Conservation (phyloP, 2,329 filamentous ascomycete species). For the Sphaceloma murrayae region DNA sequence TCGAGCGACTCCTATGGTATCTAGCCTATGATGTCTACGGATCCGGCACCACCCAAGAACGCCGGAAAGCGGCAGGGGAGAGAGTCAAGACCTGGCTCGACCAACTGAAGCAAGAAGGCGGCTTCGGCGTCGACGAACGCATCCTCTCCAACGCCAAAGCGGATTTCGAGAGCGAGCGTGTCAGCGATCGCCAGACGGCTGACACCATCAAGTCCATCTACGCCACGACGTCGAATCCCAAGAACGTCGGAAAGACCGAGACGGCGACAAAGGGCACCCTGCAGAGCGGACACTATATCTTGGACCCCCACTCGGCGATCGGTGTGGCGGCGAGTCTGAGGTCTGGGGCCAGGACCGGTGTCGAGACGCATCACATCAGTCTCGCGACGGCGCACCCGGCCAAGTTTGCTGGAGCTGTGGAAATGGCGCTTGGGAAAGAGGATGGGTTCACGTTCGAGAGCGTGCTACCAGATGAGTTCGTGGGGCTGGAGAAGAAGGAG, state of each 20-base stretch:
- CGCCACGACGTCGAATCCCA: conserved; percentile 25
- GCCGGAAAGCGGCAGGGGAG: conserved; percentile 51
- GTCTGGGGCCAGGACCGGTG: conserved; percentile 43
- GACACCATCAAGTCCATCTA: conserved; percentile 40
- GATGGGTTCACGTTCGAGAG: conserved; percentile 66
- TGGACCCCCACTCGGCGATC: conserved; percentile 89
- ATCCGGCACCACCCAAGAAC: conserved; percentile 34
- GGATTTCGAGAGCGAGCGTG: conserved; percentile 71
- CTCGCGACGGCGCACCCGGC: conserved; percentile 92
- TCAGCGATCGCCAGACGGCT: conserved; percentile 45
- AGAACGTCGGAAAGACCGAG: conserved; percentile 34
- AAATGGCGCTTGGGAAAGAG: conserved; percentile 62
- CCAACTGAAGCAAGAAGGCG: conserved; percentile 68
- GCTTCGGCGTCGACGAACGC: conserved; percentile 68
- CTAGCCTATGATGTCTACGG: conserved; percentile 62
- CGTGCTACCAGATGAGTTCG: conserved; percentile 72
- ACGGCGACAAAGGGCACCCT: conserved; percentile 29
- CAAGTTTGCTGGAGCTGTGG: conserved; percentile 83
- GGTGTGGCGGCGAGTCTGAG: conserved; percentile 68
- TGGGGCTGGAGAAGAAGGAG: conserved; percentile 66
- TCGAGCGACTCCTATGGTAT: conserved; percentile 92
- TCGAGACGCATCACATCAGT: conserved; percentile 57
- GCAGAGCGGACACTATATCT: conserved; percentile 54
- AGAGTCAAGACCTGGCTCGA: conserved; percentile 70
- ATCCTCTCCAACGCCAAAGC: conserved; percentile 61